Conservation (phyloP, 495 filamentous ascomycete genomes). For the Ramalina intermedia region DNA sequence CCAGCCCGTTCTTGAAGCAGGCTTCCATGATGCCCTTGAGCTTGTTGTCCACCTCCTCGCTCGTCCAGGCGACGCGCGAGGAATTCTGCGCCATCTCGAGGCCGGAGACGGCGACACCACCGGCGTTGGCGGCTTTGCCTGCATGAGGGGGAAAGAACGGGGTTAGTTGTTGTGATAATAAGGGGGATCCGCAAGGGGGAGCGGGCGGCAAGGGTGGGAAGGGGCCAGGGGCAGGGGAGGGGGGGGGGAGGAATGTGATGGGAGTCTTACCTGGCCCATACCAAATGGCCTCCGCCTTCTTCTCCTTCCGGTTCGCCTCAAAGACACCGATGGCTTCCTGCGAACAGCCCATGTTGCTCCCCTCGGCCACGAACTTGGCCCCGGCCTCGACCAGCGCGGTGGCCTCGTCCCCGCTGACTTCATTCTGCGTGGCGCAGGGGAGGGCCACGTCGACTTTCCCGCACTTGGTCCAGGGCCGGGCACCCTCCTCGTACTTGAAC, state of each 20-base stretch:
- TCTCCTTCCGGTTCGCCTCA: constrained; percentile 62
- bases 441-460: constrained; percentile 82
- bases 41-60: constrained; percentile 80
- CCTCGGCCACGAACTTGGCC: constrained; percentile 81
- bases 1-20: constrained; percentile 83
- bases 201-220: too few species aligned
- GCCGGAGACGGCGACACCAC: constrained; percentile 93
- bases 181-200: too few species aligned
- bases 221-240: too few species aligned
- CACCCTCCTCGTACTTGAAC: constrained; percentile 81
- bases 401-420: constrained; percentile 82
- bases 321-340: constrained; percentile 91
- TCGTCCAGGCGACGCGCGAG: constrained; percentile 66
- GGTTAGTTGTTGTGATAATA: neutral
- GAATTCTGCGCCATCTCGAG: constrained; percentile 99
- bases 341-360: constrained; percentile 97
- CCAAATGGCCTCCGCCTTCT: constrained; percentile 68
- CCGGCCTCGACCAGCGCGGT: constrained; percentile 63
- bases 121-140: constrained; percentile 85
- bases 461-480: constrained; percentile 80
- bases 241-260: neutral
- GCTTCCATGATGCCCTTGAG: constrained; percentile 89
- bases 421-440: constrained; percentile 92
- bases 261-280: constrained; percentile 75
- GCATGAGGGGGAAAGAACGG: neutral